Evolutionary conservation across 2,329 filamentous ascomycete genomes (phyloP), one percentile per base, ranked within the genome.

Genomic region (Fusarium nodosum): DNA sequence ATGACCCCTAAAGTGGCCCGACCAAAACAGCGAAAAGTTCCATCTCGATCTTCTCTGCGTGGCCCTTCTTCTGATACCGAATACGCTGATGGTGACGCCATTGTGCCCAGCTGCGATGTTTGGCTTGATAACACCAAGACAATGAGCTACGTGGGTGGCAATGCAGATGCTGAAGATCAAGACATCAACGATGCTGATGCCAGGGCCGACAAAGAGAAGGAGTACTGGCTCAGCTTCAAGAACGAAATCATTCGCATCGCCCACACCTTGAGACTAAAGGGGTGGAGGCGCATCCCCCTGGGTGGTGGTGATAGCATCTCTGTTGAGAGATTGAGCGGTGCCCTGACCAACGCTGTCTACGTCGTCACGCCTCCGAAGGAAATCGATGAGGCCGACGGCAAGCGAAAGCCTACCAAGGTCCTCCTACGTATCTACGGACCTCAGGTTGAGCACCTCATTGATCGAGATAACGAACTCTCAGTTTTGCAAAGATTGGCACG

Each of bases 291-390:
- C 63, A 89, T 99, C 1, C 87, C 93, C 0, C 81, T 95, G 53
- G 91, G 93, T 13, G 83, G 84, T 67, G 92, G 91, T 69, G 87
- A 88, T 52, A 84, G 83, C 38, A 90, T 96, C 67, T 85, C 86
- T 3, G 91, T 96, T 8, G 87, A 92, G 79, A 87, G 93, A 51
- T 83, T 97, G 30, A 97, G 95, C 77, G 96, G 96, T 64, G 96
- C 96, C 11, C 82, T 99, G 71, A 99, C 96, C 22, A 99, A 99
- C 77, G 94, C 95, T 13, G 94, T 99, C 36, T 99, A 98, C 77
- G 94, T 97, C 52, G 94, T 98, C 24, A 91, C 89, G 2, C 94
- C 95, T 3, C 94, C 95, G 0, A 82, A 87, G 39, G 84, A 91
- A 36, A 72, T 94, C 13, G 66, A 73, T 74, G 56, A 78, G 69